These are phyloP conservation scores for Capronia coronata DNA, from an alignment of 2,329 filamentous ascomycete species.

Conservation along the genomic window DNA sequence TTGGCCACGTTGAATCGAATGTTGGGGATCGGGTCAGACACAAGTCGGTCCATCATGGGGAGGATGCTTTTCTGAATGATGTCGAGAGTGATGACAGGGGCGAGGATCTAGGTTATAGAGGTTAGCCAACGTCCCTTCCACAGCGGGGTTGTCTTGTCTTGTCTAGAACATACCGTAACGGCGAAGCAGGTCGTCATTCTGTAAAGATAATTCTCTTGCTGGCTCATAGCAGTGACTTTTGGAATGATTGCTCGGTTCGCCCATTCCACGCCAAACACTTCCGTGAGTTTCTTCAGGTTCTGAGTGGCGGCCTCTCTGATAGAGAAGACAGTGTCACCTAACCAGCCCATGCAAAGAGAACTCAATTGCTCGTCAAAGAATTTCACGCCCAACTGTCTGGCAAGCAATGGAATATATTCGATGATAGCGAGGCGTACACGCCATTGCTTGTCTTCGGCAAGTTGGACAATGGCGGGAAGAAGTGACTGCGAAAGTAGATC, in stretches of 20 bases:
- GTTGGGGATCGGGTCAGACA: conserved; percentile 91
- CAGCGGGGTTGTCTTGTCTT: too few species aligned
- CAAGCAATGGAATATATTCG: conserved; percentile 95
- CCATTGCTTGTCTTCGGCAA: conserved; percentile 96
- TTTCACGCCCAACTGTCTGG: conserved; percentile 88
- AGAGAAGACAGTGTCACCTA: conserved; percentile 97
- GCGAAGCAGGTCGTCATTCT: conserved; percentile 99
- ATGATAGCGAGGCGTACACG: conserved; percentile 95
- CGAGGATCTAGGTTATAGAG: conserved; percentile 64
- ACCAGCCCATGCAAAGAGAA: conserved; percentile 94
- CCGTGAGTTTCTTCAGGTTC: conserved; percentile 96
- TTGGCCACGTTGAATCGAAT: conserved; percentile 99
- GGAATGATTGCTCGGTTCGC: conserved; percentile 94
- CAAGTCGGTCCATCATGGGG: conserved; percentile 91
- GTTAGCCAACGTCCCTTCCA: too few species aligned
- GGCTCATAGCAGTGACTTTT: conserved; percentile 97
- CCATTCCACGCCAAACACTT: conserved; percentile 98
- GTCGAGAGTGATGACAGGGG: conserved; percentile 83
- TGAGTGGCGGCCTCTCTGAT: conserved; percentile 96
- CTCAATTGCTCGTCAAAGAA: conserved; percentile 99
- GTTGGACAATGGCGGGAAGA: conserved; percentile 90
- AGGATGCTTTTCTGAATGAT: conserved; percentile 91
- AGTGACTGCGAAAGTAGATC: conserved; percentile 93
- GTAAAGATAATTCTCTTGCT: conserved; percentile 97
- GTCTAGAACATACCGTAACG: conserved; percentile 84